These are phyloP conservation scores for Fraxinus xanthoxyloides DNA, from an alignment of 305 asterid species.

Conservation along the genomic window DNA sequence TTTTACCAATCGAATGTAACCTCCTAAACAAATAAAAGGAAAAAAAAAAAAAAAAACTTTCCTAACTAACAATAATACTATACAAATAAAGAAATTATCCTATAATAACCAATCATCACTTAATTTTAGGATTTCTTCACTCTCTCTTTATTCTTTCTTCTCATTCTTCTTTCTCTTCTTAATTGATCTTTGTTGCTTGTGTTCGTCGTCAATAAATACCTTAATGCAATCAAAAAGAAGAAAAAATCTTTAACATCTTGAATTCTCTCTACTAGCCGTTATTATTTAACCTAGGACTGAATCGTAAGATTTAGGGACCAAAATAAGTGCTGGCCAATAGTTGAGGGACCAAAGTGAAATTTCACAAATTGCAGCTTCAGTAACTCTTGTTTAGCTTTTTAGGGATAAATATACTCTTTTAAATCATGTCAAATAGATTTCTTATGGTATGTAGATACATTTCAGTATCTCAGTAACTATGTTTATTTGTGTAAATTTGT, in stretches of 20 bases:
- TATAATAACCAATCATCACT: background rate
- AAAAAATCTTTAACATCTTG: background rate
- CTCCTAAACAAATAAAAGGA: background rate
- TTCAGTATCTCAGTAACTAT: background rate
- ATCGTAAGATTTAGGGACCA: background rate
- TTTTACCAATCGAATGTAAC: background rate
- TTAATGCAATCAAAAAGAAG: background rate
- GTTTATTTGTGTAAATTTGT: background rate
- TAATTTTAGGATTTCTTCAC: background rate
- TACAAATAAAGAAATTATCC: background rate
- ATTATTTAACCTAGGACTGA: background rate
- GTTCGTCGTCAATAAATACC: background rate
- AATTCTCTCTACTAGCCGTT: background rate
- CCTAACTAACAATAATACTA: background rate
- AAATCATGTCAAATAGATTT: background rate
- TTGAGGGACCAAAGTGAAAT: background rate
- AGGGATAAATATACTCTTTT: background rate
- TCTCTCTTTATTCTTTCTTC: background rate
- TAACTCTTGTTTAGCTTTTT: background rate
- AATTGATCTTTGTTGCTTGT: background rate
- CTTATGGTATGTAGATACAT: background rate
- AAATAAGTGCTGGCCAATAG: background rate
- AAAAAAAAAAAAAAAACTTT: too few species aligned
- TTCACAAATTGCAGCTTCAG: background rate
- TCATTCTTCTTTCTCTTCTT: background rate